These are phyloP conservation scores for Dimocarpus longan DNA, from an alignment of 345 rosid genomes.

Conservation along the genomic window DNA sequence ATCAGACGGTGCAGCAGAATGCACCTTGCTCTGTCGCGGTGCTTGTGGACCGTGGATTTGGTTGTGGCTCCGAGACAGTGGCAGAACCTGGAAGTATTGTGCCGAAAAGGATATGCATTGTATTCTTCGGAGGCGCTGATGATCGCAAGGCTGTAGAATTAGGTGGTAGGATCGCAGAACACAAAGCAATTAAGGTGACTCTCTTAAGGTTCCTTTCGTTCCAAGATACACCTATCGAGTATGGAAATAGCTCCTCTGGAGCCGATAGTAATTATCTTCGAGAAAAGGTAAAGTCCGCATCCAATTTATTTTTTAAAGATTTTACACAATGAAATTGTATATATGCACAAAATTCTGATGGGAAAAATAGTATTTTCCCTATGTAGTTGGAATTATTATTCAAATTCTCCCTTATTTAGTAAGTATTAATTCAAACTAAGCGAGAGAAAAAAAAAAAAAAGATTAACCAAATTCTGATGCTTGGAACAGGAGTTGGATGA, in stretches of 20 bases:
- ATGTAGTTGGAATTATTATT: too few species aligned
- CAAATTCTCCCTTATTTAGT: too few species aligned
- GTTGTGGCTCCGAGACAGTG: background rate
- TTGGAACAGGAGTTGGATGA: conserved; percentile 22
- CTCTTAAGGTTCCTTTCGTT: conserved; percentile 17
- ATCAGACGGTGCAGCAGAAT: conserved; percentile 31
- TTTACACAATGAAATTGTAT: too few species aligned
- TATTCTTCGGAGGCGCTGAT: conserved; percentile 39
- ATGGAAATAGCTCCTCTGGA: background rate
- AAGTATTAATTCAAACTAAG: too few species aligned
- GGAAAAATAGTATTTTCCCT: too few species aligned
- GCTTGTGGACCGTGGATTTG: conserved; percentile 38
- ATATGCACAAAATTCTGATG: too few species aligned
- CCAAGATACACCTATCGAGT: background rate
- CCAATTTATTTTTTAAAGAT: background rate
- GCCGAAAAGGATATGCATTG: conserved; percentile 16
- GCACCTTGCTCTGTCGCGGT: conserved; percentile 47
- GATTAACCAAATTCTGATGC: background rate
- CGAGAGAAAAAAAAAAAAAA: too few species aligned
- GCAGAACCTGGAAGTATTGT: background rate
- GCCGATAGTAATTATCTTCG: background rate
- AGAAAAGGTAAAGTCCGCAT: background rate
- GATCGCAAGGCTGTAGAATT: conserved; percentile 35
- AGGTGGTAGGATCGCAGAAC: conserved; percentile 31
- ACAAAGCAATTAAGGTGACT: conserved; percentile 8